Conservation (phyloP, 1,139 yeast genomes). For the Pichia sp. region DNA sequence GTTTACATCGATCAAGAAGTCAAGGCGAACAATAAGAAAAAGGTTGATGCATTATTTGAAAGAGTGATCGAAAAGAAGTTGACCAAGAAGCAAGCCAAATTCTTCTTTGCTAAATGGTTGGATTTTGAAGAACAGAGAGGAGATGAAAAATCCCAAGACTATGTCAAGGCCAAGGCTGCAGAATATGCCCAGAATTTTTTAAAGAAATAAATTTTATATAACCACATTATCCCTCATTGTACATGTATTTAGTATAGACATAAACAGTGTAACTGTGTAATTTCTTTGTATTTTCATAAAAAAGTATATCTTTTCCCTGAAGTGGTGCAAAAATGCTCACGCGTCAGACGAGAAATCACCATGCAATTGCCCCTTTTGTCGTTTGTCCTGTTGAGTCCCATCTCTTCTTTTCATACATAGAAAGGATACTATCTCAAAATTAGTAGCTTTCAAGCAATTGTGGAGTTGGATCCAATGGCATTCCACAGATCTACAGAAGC, state of each 20-base stretch:
- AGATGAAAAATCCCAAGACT: slow-evolving; percentile 69
- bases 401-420: background rate
- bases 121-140: slow-evolving; percentile 66
- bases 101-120: slow-evolving; percentile 92
- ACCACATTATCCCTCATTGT: background rate
- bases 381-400: background rate
- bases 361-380: background rate
- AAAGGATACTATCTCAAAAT: too few relatives aligned
- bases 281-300: background rate
- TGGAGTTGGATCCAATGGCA: background rate
- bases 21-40: slow-evolving; percentile 49
- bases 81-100: slow-evolving; percentile 88
- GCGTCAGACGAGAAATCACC: background rate
- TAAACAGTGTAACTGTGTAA: background rate
- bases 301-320: background rate
- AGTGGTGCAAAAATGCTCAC: background rate
- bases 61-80: slow-evolving; percentile 67
- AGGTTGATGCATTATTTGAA: slow-evolving; percentile 76
- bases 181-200: slow-evolving; percentile 46
- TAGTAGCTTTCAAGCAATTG: too few relatives aligned
- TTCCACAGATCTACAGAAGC: background rate
- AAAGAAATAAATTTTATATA: background rate
- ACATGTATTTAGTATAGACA: background rate
- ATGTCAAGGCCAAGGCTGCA: slow-evolving; percentile 87
- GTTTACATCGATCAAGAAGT: slow-evolving; percentile 92